phyloP scores from a whole-genome alignment of 176 grass and related monocot genomes.

The Luzula sylvatica region DNA sequence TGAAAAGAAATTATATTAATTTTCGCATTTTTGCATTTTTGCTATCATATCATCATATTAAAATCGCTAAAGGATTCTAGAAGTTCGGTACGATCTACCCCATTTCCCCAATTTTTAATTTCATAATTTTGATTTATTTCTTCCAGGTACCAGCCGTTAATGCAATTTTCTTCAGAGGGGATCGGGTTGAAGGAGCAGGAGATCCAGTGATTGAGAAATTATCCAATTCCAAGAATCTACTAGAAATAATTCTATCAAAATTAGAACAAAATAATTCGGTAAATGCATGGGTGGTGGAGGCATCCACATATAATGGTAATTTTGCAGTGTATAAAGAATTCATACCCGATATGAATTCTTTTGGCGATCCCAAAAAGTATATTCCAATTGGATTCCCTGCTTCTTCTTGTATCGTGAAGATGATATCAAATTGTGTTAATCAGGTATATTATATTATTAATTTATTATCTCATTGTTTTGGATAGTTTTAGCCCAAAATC shows the following conservation, averaged over 20 bases:
- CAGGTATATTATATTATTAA: conserved; percentile 33
- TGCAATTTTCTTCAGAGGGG: conserved; percentile 76
- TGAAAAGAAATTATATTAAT: neutral
- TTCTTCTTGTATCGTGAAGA: conserved; percentile 32
- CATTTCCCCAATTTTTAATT: too few relatives aligned
- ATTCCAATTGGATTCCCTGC: conserved; percentile 60
- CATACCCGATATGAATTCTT: conserved; percentile 36
- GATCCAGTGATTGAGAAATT: conserved; percentile 56
- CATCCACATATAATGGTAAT: conserved; percentile 44
- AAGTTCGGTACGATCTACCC: too few relatives aligned
- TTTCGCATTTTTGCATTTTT: neutral
- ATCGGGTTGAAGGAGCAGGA: conserved; percentile 43
- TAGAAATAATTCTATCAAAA: conserved; percentile 36
- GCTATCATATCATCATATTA: neutral
- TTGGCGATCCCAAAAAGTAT: conserved; percentile 53
- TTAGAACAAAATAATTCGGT: conserved; percentile 18
- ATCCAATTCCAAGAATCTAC: conserved; percentile 45
- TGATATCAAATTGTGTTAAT: conserved; percentile 34
- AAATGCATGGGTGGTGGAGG: conserved; percentile 80
- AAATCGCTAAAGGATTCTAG: too few relatives aligned
- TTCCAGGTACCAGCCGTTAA: conserved; percentile 52
- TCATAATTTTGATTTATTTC: neutral
- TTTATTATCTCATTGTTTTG: too few relatives aligned
- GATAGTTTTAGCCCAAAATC: neutral
- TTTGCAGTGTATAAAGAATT: conserved; percentile 64